Conservation (phyloP, 352 stramenopile species). For the Phytophthora podocarpi region DNA sequence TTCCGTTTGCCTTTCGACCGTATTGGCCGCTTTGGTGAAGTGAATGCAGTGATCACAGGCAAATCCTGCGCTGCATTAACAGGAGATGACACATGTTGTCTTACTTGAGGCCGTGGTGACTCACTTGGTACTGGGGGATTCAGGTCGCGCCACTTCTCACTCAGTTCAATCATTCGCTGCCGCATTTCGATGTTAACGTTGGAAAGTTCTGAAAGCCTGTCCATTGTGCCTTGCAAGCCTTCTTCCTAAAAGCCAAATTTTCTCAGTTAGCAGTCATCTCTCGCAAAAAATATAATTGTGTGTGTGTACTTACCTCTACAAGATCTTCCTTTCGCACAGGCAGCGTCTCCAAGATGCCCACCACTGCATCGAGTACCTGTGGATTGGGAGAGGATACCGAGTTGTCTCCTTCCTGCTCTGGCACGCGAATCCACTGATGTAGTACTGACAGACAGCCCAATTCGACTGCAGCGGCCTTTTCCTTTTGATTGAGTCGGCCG, state of each 20-base stretch:
- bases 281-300: no score
- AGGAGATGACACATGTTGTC: constrained; percentile 17
- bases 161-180: constrained; percentile 44
- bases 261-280: background rate
- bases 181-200: constrained; percentile 42
- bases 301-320: constrained; percentile 45
- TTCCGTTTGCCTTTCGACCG: constrained; percentile 44
- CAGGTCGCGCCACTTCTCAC: constrained; percentile 46
- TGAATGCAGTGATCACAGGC: constrained; percentile 53
- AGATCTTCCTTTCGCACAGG: constrained; percentile 72
- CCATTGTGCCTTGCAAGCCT: constrained; percentile 39
- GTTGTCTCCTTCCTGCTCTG: constrained; percentile 15
- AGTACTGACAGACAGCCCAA: constrained; percentile 62
- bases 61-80: constrained; percentile 25
- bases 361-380: constrained; percentile 69
- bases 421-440: constrained; percentile 59
- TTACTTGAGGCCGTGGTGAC: constrained; percentile 9
- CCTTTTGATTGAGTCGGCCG: constrained; percentile 51
- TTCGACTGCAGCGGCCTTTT: constrained; percentile 60
- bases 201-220: constrained; percentile 38
- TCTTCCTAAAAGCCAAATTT: constrained; percentile 29
- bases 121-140: constrained; percentile 40
- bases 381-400: constrained; percentile 39
- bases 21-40: constrained; percentile 36
- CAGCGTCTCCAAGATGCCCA: constrained; percentile 56